Base-by-base conservation (phyloP, 805 yeast genomes). In the Candida palmyrensis region DNA sequence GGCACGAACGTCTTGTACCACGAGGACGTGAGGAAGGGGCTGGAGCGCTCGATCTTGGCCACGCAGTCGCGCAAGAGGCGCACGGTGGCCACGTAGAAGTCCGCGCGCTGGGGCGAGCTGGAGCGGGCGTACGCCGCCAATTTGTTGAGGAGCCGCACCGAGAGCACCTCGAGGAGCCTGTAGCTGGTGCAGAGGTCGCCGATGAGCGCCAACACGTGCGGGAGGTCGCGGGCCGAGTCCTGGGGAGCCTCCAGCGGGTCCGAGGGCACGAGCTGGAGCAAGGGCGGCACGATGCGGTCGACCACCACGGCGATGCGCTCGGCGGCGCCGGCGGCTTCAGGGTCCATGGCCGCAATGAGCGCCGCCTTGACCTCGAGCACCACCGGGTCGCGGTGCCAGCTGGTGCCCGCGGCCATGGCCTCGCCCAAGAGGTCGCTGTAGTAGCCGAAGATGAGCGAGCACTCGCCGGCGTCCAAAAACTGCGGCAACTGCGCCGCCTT, bases 381-480 rank as follows among this genome's bases (percentile, higher is more conserved):
- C 1, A 84, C 68, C 16, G 73, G 63, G 25, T 73, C 73, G 26
- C 74, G 70, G 17, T 51, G 49, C 51, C 57, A 49, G 21, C 37
- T 38, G 3, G 37, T 29, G 9, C 57, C 64, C 40, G 69, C 77
- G 3, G 57, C 56, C n/a, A 79, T 51, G 12, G 45, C 36, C 4
- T 33, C 37, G 5, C 42, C 31, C 6, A 84, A 61, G 10, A 77
- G 70, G 26, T 80, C 88, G 3, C 75, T 76, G 23, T 86, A 59
- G 44, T 79, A 76, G 42, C 76, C 84, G 21, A 81, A 73, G 5
- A 84, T 62, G 33, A 84, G 57, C 18, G 76, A 71, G 18, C 75
- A 53, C 43, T 87, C 95, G 33, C 73, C 73, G 3, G 46, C 41
- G 11, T 55, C 54, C 30, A 87, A 56, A 42, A 75, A 79, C 1